Percentiles rank a stretch among this genome's conserved stretches.
phyloP scores from a whole-genome alignment of 2,329 filamentous ascomycete genomes.

The Emmonsia crescens region DNA sequence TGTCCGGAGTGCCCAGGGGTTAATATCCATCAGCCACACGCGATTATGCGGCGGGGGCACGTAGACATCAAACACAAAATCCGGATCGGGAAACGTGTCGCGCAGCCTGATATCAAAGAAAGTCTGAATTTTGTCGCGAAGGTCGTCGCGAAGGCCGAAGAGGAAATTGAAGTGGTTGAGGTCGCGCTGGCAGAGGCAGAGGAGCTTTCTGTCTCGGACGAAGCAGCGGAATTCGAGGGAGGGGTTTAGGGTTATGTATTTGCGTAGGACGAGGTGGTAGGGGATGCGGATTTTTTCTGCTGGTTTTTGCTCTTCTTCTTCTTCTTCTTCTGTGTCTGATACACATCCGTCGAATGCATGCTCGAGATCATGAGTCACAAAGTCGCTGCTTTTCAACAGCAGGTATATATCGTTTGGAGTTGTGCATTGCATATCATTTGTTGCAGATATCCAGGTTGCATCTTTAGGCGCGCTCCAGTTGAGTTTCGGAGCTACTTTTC shows the following conservation, averaged over 20 bases:
- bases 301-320: neutral
- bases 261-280: slow-evolving; percentile 74
- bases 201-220: slow-evolving; percentile 67
- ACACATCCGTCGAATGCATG: slow-evolving; percentile 76
- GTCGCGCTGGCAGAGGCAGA: slow-evolving; percentile 81
- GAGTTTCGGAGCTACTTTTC: slow-evolving; percentile 79
- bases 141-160: slow-evolving; percentile 51
- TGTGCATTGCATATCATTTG: slow-evolving; percentile 84
- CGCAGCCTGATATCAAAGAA: slow-evolving; percentile 69
- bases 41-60: slow-evolving; percentile 63
- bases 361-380: slow-evolving; percentile 86
- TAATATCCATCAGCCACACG: slow-evolving; percentile 85
- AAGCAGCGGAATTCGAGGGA: slow-evolving; percentile 94
- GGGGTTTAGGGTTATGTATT: slow-evolving; percentile 80
- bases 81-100: slow-evolving; percentile 69
- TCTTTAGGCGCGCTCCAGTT: slow-evolving; percentile 98
- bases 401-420: slow-evolving; percentile 86
- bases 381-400: slow-evolving; percentile 86
- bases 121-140: slow-evolving; percentile 57
- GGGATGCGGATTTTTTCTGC: slow-evolving; percentile 39
- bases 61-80: slow-evolving; percentile 88
- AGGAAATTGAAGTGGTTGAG: slow-evolving; percentile 85
- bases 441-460: slow-evolving; percentile 78
- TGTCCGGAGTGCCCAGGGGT: slow-evolving; percentile 83
- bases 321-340: slow-evolving; percentile 17